Evolutionary conservation across 169 alveolate genomes (phyloP), one percentile per base, ranked within the genome.

Genomic region (Plasmodium gaboni): DNA sequence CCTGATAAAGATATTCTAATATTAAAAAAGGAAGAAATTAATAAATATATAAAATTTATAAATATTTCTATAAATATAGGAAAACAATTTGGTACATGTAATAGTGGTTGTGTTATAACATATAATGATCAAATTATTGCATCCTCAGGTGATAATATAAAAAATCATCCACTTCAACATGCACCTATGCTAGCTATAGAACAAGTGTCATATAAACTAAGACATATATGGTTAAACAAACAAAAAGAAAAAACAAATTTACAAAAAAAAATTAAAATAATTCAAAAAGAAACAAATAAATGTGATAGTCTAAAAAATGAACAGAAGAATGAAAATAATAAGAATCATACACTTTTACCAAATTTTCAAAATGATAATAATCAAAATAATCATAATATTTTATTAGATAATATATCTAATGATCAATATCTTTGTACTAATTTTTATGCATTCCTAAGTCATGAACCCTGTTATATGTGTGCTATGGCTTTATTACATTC

Each of bases 401-500:
- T 61, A 61, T 17, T 10, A 17, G 46, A 61, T 61, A 15, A 61
- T 61, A 17, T 17, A 17, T 1, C 19, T 17, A 19, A 17, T 73
- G 87, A 73, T 44, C 95, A 96, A 59, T 96, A 96, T 73, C 76
- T 95, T 8, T 96, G 98, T 85, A 93, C 96, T 2, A 95, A 94
- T 19, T 93, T 96, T 69, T 95, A 70, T 32, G 98, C 94, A 46
- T 96, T 71, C 68, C 59, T 95, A 71, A 92, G 96, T 48, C 96
- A 94, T 60, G 99, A 97, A 89, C 99, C 99, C 50, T 97, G 99
- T 87, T 94, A 97, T 71, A 97, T 98, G 98, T 98, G 99, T 88
- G 96, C 98, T n/a, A 98, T 98, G 99, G 99, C 99, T 17, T 93
- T 97, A 78, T 87, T 98, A 6, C 99, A 98, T 89, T 96, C 99